These are phyloP conservation scores for Phytophthora pseudosyringae DNA, from an alignment of 352 stramenopile genomes.

Conservation along the genomic window DNA sequence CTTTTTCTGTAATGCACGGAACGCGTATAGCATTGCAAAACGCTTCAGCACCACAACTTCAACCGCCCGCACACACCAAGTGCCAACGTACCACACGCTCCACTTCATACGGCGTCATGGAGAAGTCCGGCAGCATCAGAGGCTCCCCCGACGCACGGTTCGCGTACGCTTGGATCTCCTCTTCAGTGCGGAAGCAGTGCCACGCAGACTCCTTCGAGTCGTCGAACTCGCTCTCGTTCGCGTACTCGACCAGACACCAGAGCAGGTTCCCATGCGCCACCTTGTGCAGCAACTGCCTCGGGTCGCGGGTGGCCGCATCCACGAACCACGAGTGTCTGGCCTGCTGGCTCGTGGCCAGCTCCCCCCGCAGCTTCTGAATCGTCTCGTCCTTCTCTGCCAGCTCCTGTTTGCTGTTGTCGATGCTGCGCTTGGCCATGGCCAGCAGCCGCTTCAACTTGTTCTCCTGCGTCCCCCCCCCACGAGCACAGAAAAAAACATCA, in stretches of 20 bases:
- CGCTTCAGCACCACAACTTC: neutral
- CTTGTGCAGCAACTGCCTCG: constrained; percentile 71
- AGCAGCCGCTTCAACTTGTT: constrained; percentile 84
- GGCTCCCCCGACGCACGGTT: constrained; percentile 66
- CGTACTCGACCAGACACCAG: constrained; percentile 89
- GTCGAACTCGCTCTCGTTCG: constrained; percentile 68
- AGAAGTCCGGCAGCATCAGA: constrained; percentile 64
- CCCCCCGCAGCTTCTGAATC: constrained; percentile 55
- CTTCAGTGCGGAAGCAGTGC: constrained; percentile 71
- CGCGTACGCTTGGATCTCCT: constrained; percentile 69
- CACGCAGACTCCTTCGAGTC: constrained; percentile 73
- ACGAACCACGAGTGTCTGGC: constrained; percentile 57
- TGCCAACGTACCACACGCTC: constrained; percentile 60
- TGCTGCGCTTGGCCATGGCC: constrained; percentile 88
- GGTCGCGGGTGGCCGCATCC: constrained; percentile 56
- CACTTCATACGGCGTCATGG: constrained; percentile 76
- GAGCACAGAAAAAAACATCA: no score
- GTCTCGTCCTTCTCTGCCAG: constrained; percentile 66
- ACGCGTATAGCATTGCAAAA: constrained; percentile 1
- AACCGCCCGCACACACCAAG: neutral
- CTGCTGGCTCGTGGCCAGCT: constrained; percentile 52
- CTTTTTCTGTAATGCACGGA: constrained; percentile 61
- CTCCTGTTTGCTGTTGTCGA: constrained; percentile 90
- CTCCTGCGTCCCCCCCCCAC: constrained; percentile 43
- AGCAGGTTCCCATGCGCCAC: constrained; percentile 61